Conservation (phyloP, 1,284 basidiomycete genomes). For the Trichosporon inkin region DNA sequence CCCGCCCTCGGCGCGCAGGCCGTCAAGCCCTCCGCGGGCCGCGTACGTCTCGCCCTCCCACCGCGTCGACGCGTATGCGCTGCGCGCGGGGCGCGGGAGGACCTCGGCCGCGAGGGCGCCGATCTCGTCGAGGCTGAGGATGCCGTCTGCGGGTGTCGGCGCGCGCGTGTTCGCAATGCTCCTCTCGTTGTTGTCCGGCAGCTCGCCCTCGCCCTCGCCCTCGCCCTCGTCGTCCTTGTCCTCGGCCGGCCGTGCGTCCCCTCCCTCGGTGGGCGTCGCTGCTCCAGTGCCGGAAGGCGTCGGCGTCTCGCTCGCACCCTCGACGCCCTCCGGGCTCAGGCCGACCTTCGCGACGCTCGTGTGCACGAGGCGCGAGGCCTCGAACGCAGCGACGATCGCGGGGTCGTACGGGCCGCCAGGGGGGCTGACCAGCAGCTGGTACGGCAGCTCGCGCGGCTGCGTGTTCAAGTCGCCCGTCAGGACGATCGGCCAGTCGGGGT, state of each 20-base stretch:
- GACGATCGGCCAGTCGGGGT: constrained; percentile 18
- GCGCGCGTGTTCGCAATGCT: constrained; percentile 71
- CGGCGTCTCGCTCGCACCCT: constrained; percentile 28
- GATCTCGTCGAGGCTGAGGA: constrained; percentile 65
- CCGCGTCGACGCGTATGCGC: constrained; percentile 56
- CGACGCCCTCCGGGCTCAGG: constrained; percentile 29
- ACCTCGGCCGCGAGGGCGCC: constrained; percentile 54
- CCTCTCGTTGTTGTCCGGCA: constrained; percentile 58
- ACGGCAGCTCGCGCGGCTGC: constrained; percentile 75
- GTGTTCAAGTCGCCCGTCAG: constrained; percentile 79
- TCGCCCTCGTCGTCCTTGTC: constrained; percentile 53
- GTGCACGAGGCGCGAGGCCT: constrained; percentile 74
- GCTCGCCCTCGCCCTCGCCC: constrained; percentile 54
- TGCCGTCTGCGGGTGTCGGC: constrained; percentile 62
- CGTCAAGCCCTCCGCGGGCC: constrained; percentile 51
- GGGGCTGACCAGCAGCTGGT: constrained; percentile 64
- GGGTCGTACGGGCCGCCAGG: constrained; percentile 56
- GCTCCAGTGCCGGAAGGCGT: constrained; percentile 16
- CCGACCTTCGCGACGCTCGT: constrained; percentile 61
- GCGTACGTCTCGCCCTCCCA: constrained; percentile 52
- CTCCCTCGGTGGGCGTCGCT: constrained; percentile 7
- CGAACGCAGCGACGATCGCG: constrained; percentile 58
- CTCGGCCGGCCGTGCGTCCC: constrained; percentile 42
- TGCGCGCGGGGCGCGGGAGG: constrained; percentile 27
- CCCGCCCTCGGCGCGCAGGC: constrained; percentile 50